These are phyloP conservation scores for Picea glauca DNA, from an alignment of 75 land plant genomes.

Conservation along the genomic window DNA sequence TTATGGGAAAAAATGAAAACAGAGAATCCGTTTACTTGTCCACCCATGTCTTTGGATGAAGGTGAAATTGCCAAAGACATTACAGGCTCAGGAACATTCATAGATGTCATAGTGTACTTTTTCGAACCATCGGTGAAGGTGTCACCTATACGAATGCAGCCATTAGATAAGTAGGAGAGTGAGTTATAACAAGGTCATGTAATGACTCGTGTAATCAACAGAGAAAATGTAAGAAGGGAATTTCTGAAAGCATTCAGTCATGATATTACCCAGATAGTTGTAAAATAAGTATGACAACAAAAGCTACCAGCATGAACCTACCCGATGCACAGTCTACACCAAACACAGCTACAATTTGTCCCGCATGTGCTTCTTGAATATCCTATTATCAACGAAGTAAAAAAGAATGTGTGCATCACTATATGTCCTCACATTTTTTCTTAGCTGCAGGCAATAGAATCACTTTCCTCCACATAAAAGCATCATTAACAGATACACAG, in stretches of 20 bases:
- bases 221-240: neutral
- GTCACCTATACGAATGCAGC: constrained; percentile 57
- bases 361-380: constrained; percentile 95
- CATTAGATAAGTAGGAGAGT: neutral
- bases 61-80: constrained; percentile 95
- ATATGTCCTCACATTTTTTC: neutral
- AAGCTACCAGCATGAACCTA: constrained; percentile 7
- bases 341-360: constrained; percentile 99
- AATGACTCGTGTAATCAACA: neutral
- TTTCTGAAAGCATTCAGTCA: neutral
- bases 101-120: constrained; percentile 97
- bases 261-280: neutral
- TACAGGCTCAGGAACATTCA: constrained; percentile 99
- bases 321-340: constrained; percentile 99
- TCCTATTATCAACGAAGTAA: constrained; percentile 44
- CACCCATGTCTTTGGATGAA: constrained; percentile 75
- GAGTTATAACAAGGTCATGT: neutral
- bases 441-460: neutral
- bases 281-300: neutral
- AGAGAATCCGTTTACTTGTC: constrained; percentile 46
- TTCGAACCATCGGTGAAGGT: constrained; percentile 97
- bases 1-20: constrained; percentile 2
- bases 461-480: neutral
- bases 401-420: neutral
- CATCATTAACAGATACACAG: neutral